Evolutionary conservation across 2,329 filamentous ascomycete species (phyloP).

Genomic region (Neonectria sp.): DNA sequence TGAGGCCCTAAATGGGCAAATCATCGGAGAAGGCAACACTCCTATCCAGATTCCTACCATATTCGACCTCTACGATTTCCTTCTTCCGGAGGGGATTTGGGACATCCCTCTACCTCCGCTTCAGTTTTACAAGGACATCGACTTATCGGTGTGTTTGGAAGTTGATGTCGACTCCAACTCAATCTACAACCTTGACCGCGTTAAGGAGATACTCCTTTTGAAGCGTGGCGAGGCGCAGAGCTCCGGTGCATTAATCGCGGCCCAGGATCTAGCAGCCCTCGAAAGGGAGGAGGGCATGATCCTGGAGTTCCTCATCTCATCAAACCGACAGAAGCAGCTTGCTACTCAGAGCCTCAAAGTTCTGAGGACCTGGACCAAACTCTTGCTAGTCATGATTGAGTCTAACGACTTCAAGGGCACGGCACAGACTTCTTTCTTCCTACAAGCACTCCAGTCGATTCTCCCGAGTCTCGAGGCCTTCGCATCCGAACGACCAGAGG

Average conservation of each 20-base stretch:
- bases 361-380: constrained; percentile 86
- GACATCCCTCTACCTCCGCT: constrained; percentile 67
- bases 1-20: constrained; percentile 83
- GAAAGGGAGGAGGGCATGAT: constrained; percentile 74
- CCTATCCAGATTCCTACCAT: constrained; percentile 80
- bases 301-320: constrained; percentile 72
- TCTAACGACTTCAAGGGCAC: constrained; percentile 84
- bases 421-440: constrained; percentile 81
- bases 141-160: constrained; percentile 76
- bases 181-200: constrained; percentile 79
- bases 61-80: constrained; percentile 95
- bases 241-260: constrained; percentile 63
- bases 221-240: constrained; percentile 75
- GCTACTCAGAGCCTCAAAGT: constrained; percentile 73
- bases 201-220: constrained; percentile 81
- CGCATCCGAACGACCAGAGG: constrained; percentile 76
- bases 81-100: constrained; percentile 69
- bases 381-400: constrained; percentile 87
- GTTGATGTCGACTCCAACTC: constrained; percentile 69
- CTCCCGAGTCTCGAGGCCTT: constrained; percentile 89
- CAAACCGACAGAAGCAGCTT: constrained; percentile 75
- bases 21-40: constrained; percentile 76
- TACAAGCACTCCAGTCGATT: constrained; percentile 89
- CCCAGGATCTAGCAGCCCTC: constrained; percentile 65
- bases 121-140: constrained; percentile 74